Evolutionary conservation across 805 yeast species (phyloP).

Genomic region (Kodamaea fukazawae): DNA sequence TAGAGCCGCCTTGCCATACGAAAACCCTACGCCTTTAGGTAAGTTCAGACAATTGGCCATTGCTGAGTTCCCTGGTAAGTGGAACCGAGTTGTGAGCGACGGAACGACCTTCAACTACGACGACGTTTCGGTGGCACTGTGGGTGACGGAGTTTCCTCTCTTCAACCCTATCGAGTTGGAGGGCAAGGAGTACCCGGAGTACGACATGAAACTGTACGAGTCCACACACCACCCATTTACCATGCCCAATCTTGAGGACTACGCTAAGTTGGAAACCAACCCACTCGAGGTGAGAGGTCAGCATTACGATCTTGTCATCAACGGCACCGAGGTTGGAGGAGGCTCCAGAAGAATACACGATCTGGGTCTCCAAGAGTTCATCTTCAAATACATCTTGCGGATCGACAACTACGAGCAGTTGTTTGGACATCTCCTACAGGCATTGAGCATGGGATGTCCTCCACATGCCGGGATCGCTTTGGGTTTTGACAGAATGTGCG

Average conservation of each 20-base stretch:
- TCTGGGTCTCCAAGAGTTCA: constrained; percentile 67
- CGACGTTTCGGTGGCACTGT: constrained; percentile 57
- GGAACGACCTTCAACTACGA: constrained; percentile 13
- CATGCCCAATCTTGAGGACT: constrained; percentile 76
- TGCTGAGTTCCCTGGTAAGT: constrained; percentile 47
- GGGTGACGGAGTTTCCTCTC: constrained; percentile 93
- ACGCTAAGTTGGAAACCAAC: constrained; percentile 46
- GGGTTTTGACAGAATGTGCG: constrained; percentile 91
- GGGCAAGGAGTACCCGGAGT: constrained; percentile 53
- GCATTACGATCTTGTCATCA: constrained; percentile 90
- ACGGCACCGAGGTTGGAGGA: constrained; percentile 96
- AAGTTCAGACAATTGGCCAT: constrained; percentile 74
- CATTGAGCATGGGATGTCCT: constrained; percentile 89
- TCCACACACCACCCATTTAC: constrained; percentile 98
- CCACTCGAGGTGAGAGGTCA: constrained; percentile 78
- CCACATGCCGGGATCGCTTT: constrained; percentile 98
- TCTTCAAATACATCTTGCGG: constrained; percentile 62
- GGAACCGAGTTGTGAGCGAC: constrained; percentile 42
- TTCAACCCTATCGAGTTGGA: constrained; percentile 68
- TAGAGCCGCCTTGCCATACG: constrained; percentile 69
- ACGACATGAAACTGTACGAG: constrained; percentile 45
- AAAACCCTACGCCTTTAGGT: constrained; percentile 95
- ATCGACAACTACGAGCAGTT: constrained; percentile 57
- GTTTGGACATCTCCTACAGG: constrained; percentile 83
- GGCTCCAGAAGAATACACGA: constrained; percentile 96